Conservation (phyloP, 768 basidiomycete species). For the Suillus paluster region DNA sequence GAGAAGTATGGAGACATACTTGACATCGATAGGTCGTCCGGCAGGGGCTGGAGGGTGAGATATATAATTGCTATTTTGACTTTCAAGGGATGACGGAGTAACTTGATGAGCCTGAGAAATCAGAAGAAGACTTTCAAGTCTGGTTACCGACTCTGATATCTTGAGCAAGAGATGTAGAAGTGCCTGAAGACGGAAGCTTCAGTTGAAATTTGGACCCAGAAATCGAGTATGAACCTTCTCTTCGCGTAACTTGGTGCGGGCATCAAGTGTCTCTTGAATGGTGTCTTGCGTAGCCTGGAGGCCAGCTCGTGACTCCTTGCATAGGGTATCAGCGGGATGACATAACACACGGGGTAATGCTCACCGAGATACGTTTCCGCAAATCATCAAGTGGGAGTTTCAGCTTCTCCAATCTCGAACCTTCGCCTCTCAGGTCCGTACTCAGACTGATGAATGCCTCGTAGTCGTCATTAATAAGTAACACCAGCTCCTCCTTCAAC, state of each 20-base stretch:
- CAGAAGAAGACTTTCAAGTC: constrained; percentile 84
- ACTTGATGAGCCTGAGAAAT: constrained; percentile 59
- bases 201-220: constrained; percentile 10
- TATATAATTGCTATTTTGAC: constrained; percentile 37
- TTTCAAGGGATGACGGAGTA: constrained; percentile 36
- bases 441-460: constrained; percentile 97
- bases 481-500: constrained; percentile 92
- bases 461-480: constrained; percentile 97
- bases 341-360: constrained; percentile 29
- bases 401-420: constrained; percentile 67
- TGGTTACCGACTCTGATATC: constrained; percentile 88
- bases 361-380: constrained; percentile 68
- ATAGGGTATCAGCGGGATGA: background rate
- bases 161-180: constrained; percentile 87
- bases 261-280: constrained; percentile 77
- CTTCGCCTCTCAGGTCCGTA: constrained; percentile 89
- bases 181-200: constrained; percentile 49
- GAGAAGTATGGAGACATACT: constrained; percentile 17
- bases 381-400: constrained; percentile 69
- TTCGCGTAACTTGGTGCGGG: constrained; percentile 77
- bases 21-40: constrained; percentile 45
- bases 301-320: constrained; percentile 63
- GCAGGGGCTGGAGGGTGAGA: constrained; percentile 29
- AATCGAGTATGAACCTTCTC: constrained; percentile 60
- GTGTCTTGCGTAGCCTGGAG: constrained; percentile 70